phyloP scores from a whole-genome alignment of 2,329 filamentous ascomycete species.

The Sporothrix protearum region DNA sequence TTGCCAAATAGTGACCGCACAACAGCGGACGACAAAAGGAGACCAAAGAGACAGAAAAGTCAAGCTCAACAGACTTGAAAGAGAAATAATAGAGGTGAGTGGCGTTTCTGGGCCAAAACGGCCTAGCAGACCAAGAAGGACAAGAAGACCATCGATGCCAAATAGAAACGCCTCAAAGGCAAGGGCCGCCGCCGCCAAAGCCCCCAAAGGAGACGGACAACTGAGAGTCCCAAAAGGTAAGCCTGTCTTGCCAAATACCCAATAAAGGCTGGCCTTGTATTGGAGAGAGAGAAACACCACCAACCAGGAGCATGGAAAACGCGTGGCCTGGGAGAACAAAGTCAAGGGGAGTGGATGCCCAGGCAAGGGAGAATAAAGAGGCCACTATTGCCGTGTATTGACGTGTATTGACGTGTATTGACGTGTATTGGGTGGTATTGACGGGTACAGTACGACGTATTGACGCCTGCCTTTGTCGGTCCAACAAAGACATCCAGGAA shows the following conservation, averaged over 20 bases:
- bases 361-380: not conserved
- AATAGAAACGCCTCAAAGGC: not conserved
- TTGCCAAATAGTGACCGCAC: not conserved
- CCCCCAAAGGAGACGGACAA: not conserved
- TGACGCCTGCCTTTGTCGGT: not conserved
- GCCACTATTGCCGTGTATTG: not conserved
- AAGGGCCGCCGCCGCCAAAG: not conserved
- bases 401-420: not conserved
- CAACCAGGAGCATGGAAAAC: not conserved
- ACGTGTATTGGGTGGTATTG: not conserved
- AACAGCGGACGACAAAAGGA: not conserved
- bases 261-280: not conserved
- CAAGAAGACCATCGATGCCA: not conserved
- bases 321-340: not conserved
- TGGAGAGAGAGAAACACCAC: not conserved
- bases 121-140: not conserved
- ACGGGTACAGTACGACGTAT: too few species aligned
- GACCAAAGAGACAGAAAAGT: not conserved
- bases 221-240: not conserved
- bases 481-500: constrained; percentile 15
- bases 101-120: not conserved
- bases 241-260: not conserved
- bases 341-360: not conserved
- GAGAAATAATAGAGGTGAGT: not conserved
- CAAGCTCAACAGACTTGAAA: not conserved